These are phyloP conservation scores for Fomitopsis schrenkii DNA, from an alignment of 1,284 basidiomycete genomes.

Conservation along the genomic window DNA sequence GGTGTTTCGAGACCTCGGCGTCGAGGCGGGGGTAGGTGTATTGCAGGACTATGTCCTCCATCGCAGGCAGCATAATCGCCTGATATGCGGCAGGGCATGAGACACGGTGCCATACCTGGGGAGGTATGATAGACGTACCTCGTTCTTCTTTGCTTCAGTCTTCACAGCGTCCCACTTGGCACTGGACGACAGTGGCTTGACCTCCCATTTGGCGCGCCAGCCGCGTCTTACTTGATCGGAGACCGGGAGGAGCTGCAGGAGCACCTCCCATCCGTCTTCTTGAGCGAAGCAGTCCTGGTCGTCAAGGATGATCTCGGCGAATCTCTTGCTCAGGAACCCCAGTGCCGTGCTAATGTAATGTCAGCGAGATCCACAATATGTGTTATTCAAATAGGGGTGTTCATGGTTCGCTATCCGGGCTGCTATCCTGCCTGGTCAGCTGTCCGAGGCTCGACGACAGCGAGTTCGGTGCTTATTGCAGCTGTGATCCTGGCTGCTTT, in stretches of 20 bases:
- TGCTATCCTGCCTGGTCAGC: too few species aligned
- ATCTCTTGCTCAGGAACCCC: conserved; percentile 50
- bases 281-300: conserved; percentile 87
- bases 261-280: conserved; percentile 68
- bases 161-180: conserved; percentile 76
- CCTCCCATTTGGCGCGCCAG: conserved; percentile 65
- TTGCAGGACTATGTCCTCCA: conserved; percentile 89
- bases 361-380: background rate
- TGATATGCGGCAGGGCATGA: conserved; percentile 14
- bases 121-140: conserved; percentile 20
- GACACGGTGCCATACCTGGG: conserved; percentile 21
- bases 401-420: too few species aligned
- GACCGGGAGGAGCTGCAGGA: conserved; percentile 79
- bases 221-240: conserved; percentile 34
- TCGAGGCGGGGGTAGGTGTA: conserved; percentile 98
- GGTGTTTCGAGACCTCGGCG: conserved; percentile 94
- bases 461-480: too few species aligned
- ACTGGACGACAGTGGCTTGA: conserved; percentile 29
- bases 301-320: conserved; percentile 68
- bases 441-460: too few species aligned
- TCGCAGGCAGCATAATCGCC: conserved; percentile 38
- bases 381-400: too few species aligned
- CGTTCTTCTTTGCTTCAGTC: conserved; percentile 25
- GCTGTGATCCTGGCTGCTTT: too few species aligned
- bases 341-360: conserved; percentile 42